Percentiles rank a stretch among this genome's conserved stretches.
Conservation (phyloP, 1,284 basidiomycete species). For the Heterobasidion parviporum region DNA sequence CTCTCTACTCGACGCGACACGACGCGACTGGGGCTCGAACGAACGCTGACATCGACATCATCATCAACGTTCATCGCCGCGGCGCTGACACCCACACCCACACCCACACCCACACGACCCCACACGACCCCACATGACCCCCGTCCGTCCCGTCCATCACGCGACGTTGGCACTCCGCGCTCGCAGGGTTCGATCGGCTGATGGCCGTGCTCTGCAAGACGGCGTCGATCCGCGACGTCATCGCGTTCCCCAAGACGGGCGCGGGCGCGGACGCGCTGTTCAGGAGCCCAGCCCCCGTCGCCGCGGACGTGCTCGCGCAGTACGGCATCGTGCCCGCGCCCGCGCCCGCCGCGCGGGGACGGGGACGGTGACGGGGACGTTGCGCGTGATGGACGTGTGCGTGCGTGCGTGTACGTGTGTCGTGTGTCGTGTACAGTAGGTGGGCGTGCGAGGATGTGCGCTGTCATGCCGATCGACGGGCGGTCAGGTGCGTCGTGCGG, state of each 20-base stretch:
- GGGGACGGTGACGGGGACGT: not conserved
- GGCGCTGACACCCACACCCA: too few relatives aligned
- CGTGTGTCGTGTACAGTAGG: not conserved
- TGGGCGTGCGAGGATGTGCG: too few relatives aligned
- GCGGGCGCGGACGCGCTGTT: conserved; percentile 84
- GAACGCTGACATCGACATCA: too few relatives aligned
- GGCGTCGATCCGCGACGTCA: conserved; percentile 86
- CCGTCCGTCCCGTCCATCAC: not conserved
- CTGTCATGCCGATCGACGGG: too few relatives aligned
- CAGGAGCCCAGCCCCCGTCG: conserved; percentile 68
- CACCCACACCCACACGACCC: not conserved
- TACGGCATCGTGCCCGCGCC: conserved; percentile 45
- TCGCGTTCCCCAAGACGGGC: conserved; percentile 91
- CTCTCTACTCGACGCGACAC: too few relatives aligned
- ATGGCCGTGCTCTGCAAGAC: conserved; percentile 85
- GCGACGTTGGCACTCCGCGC: not conserved
- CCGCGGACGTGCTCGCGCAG: conserved; percentile 46
- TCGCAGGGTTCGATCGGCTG: conserved; percentile 81
- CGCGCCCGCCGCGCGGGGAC: conserved; percentile 1
- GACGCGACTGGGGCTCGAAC: too few relatives aligned
- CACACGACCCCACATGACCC: too few relatives aligned
- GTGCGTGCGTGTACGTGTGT: too few relatives aligned
- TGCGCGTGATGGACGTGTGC: too few relatives aligned
- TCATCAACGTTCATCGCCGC: too few relatives aligned
- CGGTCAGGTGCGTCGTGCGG: too few relatives aligned